Percentiles rank a stretch among this genome's conserved stretches.
Conservation (phyloP, 2,329 filamentous ascomycete genomes). For the Cordyceps farinosa region DNA sequence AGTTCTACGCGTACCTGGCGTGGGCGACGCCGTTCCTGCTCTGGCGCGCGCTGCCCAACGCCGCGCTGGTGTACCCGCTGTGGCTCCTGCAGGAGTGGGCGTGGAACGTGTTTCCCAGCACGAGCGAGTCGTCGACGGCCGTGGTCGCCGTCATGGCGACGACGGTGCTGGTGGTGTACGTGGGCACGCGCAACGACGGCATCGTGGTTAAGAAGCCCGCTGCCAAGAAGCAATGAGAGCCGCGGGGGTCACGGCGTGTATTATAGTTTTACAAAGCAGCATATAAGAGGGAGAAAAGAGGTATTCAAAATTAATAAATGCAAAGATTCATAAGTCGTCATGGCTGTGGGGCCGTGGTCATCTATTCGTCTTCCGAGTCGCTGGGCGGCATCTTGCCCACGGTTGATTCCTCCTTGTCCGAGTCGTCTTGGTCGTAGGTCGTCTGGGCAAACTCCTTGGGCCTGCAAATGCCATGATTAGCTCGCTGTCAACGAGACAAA, state of each 20-base stretch:
- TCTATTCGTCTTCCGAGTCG: constrained; percentile 67
- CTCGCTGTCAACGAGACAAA: neutral
- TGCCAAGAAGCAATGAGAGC: constrained; percentile 22
- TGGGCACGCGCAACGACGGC: constrained; percentile 47
- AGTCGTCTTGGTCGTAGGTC: constrained; percentile 58
- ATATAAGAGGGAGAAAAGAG: neutral
- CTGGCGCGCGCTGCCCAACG: constrained; percentile 71
- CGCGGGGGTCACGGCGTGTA: neutral
- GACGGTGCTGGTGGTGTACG: constrained; percentile 62
- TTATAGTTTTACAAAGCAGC: neutral
- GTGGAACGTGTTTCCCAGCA: constrained; percentile 92
- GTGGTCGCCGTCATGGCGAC: constrained; percentile 69
- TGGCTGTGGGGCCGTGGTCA: constrained; percentile 15
- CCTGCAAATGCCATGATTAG: constrained; percentile 46
- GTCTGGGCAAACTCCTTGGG: constrained; percentile 74
- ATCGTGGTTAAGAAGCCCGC: constrained; percentile 21
- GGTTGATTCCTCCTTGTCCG: constrained; percentile 74
- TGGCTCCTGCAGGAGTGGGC: constrained; percentile 85
- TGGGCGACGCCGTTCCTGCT: constrained; percentile 87
- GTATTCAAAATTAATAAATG: constrained; percentile 24
- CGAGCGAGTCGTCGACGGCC: constrained; percentile 48
- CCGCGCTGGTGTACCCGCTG: constrained; percentile 61
- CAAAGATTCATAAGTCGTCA: constrained; percentile 27
- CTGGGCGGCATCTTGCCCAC: constrained; percentile 83
- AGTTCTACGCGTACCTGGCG: constrained; percentile 88